phyloP scores from a whole-genome alignment of 768 basidiomycete species.

The Tephrocybe rancida region DNA sequence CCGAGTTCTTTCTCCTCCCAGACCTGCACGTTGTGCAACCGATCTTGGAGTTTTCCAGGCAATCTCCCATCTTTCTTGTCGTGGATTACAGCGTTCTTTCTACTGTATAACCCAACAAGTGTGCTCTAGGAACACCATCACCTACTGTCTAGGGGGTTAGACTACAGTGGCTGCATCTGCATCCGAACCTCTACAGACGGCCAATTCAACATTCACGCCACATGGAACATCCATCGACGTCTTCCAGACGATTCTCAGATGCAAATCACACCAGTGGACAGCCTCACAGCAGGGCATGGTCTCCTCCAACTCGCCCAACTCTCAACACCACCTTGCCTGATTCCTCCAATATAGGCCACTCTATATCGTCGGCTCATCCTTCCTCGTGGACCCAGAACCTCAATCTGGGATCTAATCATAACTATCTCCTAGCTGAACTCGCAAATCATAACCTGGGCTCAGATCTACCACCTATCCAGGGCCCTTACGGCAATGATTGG shows the following conservation, averaged over 20 bases:
- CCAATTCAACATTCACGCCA: conserved; percentile 1
- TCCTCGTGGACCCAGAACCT: conserved; percentile 38
- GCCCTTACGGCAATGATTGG: conserved; percentile 47
- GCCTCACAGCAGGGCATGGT: conserved; percentile 19
- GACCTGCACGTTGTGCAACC: conserved; percentile 18
- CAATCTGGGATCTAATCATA: conserved; percentile 21
- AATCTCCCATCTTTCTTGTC: neutral
- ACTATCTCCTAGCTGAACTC: conserved; percentile 18
- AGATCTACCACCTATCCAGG: conserved; percentile 18
- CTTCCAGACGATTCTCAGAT: conserved; percentile 29
- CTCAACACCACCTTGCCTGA: conserved; percentile 34
- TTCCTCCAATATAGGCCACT: conserved; percentile 29
- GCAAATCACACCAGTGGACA: conserved; percentile 27
- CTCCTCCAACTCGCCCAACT: conserved; percentile 33
- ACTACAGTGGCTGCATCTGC: neutral
- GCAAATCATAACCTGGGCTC: conserved; percentile 12
- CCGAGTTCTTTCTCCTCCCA: conserved; percentile 17
- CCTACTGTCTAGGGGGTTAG: conserved; percentile 4
- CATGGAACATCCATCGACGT: conserved; percentile 29
- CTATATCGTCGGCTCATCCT: conserved; percentile 32
- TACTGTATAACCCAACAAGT: no score
- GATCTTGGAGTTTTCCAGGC: conserved; percentile 1
- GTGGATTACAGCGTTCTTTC: no score
- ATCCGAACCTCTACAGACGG: conserved; percentile 4
- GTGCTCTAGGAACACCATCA: neutral